Base-by-base conservation (phyloP, 2,329 filamentous ascomycete species). In the Colletotrichum tamarilloi region DNA sequence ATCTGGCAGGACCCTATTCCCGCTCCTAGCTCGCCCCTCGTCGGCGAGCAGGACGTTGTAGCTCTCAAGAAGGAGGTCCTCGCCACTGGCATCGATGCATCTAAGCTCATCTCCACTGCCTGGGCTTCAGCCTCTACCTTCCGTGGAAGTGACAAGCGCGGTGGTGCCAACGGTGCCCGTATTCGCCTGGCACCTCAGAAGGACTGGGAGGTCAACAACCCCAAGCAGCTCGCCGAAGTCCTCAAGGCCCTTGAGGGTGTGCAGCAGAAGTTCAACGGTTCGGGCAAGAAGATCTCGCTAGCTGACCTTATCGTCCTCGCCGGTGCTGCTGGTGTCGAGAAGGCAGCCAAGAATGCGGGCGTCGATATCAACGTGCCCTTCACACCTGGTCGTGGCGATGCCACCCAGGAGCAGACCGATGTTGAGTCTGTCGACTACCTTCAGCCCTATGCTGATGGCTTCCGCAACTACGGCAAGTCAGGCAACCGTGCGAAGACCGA, bases 131-230 rank as follows among this genome's bases (percentile, higher is more conserved):
- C 92, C 24, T 92, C 92, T 2, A 92, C 91, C 30, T 94, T 92
- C 90, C 92, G 92, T 74, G 89, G 91, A 76, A 89, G 90, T 76
- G 93, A 95, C 86, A 95, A 95, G 90, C 93, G 93, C 76, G 93
- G 93, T 77, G 93, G 93, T 79, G 93, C 93, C 83, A 95, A 95
- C 78, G 93, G 93, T 78, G 93, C 90, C 19, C 93, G 93, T 77
- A 94, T 95, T 78, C 91, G 92, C 46, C 91, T 95, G 11, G 85
- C 87, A 73, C 93, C 93, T 22, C 91, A 93, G 84, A 91, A 91
- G 77, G 85, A 90, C 81, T 95, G 93, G 93, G 83, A 90, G 78
- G 88, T 91, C 79, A 95, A 95, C 88, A 93, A 94, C 86, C 92
- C 92, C 32, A 77, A 86, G 1, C 89, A 93, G 82, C 85, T 95